phyloP scores from a whole-genome alignment of 805 yeast genomes.

The Kodamaea hsintzibuensis region DNA sequence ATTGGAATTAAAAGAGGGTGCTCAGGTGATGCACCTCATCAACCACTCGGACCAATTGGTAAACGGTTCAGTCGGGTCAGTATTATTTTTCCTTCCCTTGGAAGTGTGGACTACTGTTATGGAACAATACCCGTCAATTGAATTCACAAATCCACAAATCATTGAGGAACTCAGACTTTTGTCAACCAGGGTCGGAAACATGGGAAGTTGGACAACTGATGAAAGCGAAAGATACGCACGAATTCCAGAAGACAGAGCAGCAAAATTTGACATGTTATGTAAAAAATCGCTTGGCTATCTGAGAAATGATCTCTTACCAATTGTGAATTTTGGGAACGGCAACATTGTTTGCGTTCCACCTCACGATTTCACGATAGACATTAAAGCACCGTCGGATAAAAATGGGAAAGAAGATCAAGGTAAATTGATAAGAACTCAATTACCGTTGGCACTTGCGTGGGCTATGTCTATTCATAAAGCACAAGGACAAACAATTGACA shows the following conservation, averaged over 20 bases:
- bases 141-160: conserved; percentile 19
- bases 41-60: conserved; percentile 75
- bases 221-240: conserved; percentile 18
- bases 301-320: conserved; percentile 34
- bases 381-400: conserved; percentile 12
- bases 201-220: conserved; percentile 17
- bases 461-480: conserved; percentile 83
- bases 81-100: conserved; percentile 51
- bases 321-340: conserved; percentile 45
- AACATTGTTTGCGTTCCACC: conserved; percentile 38
- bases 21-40: conserved; percentile 93
- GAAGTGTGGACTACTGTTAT: conserved; percentile 24
- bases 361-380: conserved; percentile 40
- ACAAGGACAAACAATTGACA: conserved; percentile 78
- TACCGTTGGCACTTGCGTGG: conserved; percentile 78
- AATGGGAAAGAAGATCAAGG: conserved; percentile 13
- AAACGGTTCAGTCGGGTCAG: conserved; percentile 87
- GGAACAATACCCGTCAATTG: conserved; percentile 22
- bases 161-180: conserved; percentile 25
- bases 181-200: conserved; percentile 24
- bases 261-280: conserved; percentile 22
- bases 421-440: conserved; percentile 50
- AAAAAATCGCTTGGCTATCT: conserved; percentile 23
- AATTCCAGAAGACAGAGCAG: conserved; percentile 28
- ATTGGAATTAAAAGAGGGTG: conserved; percentile 71